Evolutionary conservation across 2,329 filamentous ascomycete genomes (phyloP).

Genomic region (Cercospora berteroae): DNA sequence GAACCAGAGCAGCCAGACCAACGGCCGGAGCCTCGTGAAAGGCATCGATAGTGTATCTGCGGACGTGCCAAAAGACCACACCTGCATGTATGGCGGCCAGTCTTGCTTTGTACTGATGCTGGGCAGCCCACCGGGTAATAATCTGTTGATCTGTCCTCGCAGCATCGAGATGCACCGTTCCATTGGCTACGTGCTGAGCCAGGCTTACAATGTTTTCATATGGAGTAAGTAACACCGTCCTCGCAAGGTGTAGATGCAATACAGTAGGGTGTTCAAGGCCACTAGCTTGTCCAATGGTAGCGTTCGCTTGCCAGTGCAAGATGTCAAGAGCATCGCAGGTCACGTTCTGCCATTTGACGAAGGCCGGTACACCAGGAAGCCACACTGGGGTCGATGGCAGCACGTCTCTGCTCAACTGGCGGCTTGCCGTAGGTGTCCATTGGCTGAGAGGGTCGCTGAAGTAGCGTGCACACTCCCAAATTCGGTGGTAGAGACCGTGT

Average conservation of each 20-base stretch:
- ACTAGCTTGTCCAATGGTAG: constrained; percentile 48
- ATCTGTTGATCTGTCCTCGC: constrained; percentile 8
- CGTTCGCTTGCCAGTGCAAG: constrained; percentile 59
- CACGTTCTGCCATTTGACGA: constrained; percentile 51
- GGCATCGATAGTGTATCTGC: constrained; percentile 49
- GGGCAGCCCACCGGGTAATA: constrained; percentile 50
- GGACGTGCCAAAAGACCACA: constrained; percentile 53
- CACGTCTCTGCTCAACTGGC: constrained; percentile 21
- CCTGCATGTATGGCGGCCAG: constrained; percentile 56
- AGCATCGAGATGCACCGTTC: constrained; percentile 11
- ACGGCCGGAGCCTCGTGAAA: constrained; percentile 65
- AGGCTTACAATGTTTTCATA: constrained; percentile 48
- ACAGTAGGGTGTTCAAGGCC: constrained; percentile 57
- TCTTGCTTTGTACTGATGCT: constrained; percentile 58
- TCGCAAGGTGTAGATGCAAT: constrained; percentile 55
- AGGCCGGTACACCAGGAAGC: constrained; percentile 50
- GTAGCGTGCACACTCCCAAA: constrained; percentile 50
- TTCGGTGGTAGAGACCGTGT: constrained; percentile 51
- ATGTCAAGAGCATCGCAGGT: constrained; percentile 54
- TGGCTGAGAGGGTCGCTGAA: constrained; percentile 47
- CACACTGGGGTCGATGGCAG: constrained; percentile 36
- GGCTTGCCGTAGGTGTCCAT: constrained; percentile 31
- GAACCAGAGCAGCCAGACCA: constrained; percentile 62
- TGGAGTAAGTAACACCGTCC: constrained; percentile 54
- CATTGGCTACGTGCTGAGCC: constrained; percentile 38